Evolutionary conservation across 352 stramenopile genomes (phyloP).

Genomic region (Globisporangium solare): DNA sequence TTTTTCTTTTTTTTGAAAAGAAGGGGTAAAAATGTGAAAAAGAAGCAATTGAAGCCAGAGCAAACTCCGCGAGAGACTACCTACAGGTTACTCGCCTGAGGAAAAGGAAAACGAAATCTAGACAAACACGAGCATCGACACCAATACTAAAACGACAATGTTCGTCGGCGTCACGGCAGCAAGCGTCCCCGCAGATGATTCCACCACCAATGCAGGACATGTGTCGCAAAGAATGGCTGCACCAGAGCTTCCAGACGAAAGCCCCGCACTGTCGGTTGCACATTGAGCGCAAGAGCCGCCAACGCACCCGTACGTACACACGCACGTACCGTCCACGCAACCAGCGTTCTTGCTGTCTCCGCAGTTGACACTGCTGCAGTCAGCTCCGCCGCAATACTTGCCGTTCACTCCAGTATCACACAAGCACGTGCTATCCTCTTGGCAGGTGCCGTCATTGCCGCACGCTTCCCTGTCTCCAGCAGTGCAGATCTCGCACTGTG

Average conservation of each 20-base stretch:
- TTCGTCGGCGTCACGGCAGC: neutral
- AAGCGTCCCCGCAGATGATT: neutral
- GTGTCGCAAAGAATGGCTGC: slow-evolving; percentile 37
- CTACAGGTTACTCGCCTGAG: no score
- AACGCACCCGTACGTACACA: slow-evolving; percentile 53
- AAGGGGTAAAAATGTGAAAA: no score
- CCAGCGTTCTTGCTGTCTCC: slow-evolving; percentile 41
- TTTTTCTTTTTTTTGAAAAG: no score
- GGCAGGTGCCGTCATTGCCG: slow-evolving; percentile 45
- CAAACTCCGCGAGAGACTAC: no score
- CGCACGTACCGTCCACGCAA: slow-evolving; percentile 47
- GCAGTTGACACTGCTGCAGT: slow-evolving; percentile 50
- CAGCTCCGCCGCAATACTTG: slow-evolving; percentile 45
- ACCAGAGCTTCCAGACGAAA: slow-evolving; percentile 21
- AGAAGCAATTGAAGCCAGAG: no score
- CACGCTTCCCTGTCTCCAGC: slow-evolving; percentile 44
- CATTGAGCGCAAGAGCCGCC: slow-evolving; percentile 39
- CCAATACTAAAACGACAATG: neutral
- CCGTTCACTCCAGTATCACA: slow-evolving; percentile 44
- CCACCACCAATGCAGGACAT: slow-evolving; percentile 5
- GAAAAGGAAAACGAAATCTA: neutral
- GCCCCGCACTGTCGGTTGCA: slow-evolving; percentile 29
- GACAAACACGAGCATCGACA: slow-evolving; percentile 7
- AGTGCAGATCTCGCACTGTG: slow-evolving; percentile 61
- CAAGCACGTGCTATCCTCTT: slow-evolving; percentile 52